Conservation (phyloP, 2,329 filamentous ascomycete species). For the Calonectria pseudoturangicola region DNA sequence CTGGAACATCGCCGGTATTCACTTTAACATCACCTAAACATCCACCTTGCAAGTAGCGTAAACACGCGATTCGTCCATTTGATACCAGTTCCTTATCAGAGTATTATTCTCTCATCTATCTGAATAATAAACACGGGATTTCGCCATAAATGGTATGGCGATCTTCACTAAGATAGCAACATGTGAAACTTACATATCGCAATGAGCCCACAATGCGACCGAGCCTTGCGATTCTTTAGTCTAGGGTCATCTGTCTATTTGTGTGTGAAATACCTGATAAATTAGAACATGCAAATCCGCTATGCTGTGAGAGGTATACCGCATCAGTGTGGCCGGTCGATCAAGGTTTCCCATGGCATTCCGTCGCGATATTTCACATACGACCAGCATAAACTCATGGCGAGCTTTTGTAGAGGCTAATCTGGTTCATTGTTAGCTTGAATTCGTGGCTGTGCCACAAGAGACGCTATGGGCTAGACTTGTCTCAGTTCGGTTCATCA, state of each 20-base stretch:
- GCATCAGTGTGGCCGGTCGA: too few species aligned
- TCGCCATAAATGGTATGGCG: too few species aligned
- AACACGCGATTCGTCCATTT: constrained; percentile 7
- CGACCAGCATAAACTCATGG: neutral
- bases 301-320: too few species aligned
- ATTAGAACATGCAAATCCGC: too few species aligned
- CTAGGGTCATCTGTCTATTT: neutral
- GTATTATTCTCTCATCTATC: too few species aligned
- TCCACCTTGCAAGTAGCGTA: constrained; percentile 37
- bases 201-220: neutral
- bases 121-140: too few species aligned
- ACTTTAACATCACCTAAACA: constrained; percentile 25
- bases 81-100: too few species aligned
- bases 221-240: neutral
- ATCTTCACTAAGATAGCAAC: too few species aligned
- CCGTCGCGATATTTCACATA: neutral
- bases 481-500: too few species aligned
- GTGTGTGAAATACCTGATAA: too few species aligned
- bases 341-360: constrained; percentile 9
- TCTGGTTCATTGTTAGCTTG: too few species aligned
- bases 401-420: neutral
- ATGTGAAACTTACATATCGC: neutral
- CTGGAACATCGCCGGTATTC: neutral
- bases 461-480: neutral
- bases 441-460: neutral